Evolutionary conservation across 345 rosid genomes (phyloP), one percentile per base, ranked within the genome.

Genomic region (Hypericum androsaemum): DNA sequence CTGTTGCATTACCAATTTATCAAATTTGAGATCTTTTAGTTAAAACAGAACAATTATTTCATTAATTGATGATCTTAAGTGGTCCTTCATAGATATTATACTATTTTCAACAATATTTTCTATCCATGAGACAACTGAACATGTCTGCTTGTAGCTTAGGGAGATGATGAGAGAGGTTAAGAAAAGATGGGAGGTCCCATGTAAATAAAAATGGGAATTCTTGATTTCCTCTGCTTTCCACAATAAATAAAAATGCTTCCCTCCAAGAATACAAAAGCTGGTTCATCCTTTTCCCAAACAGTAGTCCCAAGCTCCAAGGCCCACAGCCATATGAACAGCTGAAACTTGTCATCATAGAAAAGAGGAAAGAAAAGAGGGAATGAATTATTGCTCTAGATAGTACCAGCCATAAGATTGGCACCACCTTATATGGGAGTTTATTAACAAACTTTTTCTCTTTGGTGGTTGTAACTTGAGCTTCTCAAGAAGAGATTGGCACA

Each of bases 41-140:
- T n/a, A n/a, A n/a, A n/a, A n/a, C n/a, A n/a, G n/a, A n/a, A n/a
- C n/a, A n/a, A n/a, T n/a, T n/a, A n/a, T n/a, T n/a, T n/a, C n/a
- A n/a, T n/a, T n/a, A n/a, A n/a, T n/a, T n/a, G n/a, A n/a, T n/a
- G n/a, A n/a, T n/a, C n/a, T n/a, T n/a, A n/a, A n/a, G n/a, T n/a
- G n/a, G n/a, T n/a, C n/a, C n/a, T n/a, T n/a, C n/a, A n/a, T n/a
- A n/a, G n/a, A 4, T 22, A 1, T 22, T 22, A 4, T 22, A 22
- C 32, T 22, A 22, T 22, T 22, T 22, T 22, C 32, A 22, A 22
- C 32, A 22, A 22, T 4, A 22, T 22, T 22, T 22, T 22, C 32
- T 22, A 22, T 22, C 72, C 72, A 68, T 47, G 76, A 65, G 54
- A 44, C 71, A 64, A 61, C 49, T 67, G 67, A 64, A 64, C 22